Evolutionary conservation across 164 flowering plant species (phyloP).

Genomic region (Hamamelis virginiana): DNA sequence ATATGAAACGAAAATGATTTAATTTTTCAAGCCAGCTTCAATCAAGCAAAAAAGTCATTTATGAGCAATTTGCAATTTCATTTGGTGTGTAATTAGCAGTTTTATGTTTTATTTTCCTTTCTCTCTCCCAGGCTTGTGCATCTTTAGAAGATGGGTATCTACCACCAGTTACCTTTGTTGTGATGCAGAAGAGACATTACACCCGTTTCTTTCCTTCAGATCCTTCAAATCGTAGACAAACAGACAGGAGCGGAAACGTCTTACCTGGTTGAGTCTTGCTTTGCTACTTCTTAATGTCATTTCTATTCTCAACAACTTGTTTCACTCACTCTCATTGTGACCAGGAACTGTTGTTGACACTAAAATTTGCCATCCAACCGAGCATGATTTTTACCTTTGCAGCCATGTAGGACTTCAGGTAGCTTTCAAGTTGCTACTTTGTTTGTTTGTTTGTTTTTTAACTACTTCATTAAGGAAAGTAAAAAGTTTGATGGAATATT

Average conservation of each 20-base stretch:
- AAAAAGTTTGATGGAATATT: no score
- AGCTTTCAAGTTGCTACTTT: no score
- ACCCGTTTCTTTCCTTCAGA: constrained; percentile 59
- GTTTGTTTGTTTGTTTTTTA: no score
- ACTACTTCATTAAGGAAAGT: no score
- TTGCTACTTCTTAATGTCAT: background rate
- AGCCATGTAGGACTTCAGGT: constrained; percentile 21
- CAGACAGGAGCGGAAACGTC: constrained; percentile 61
- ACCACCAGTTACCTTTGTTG: constrained; percentile 66
- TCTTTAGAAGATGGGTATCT: constrained; percentile 56
- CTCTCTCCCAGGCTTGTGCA: constrained; percentile 41
- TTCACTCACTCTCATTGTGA: constrained; percentile 10
- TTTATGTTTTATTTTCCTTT: no score
- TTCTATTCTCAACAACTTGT: background rate
- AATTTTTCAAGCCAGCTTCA: no score
- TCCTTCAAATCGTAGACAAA: constrained; percentile 38
- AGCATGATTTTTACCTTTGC: constrained; percentile 17
- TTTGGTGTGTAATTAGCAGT: no score
- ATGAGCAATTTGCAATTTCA: no score
- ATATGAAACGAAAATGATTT: no score
- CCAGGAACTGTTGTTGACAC: constrained; percentile 24
- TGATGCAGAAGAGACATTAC: constrained; percentile 69
- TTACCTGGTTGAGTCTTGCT: constrained; percentile 38
- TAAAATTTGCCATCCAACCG: constrained; percentile 18
- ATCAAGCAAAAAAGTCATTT: no score